A percentile compares a stretch with the other conserved stretches of the same genome.
Conservation (phyloP, 371 early-diverging fungal genomes). For the Coelomomyces lativittatus region DNA sequence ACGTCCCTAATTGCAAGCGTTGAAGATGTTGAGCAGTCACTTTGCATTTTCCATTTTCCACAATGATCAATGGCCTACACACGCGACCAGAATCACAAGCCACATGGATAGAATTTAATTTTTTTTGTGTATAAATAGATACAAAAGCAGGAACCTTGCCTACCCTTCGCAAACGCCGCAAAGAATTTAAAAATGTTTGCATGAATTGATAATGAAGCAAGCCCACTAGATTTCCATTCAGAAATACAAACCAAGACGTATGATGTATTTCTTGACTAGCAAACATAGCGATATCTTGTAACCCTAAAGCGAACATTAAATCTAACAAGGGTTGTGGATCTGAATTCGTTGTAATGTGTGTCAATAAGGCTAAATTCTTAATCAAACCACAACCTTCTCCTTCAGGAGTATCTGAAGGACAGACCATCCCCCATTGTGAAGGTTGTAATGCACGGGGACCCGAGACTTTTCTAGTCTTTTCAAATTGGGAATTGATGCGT, state of each 20-base stretch:
- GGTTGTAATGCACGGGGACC: slow-evolving; percentile 97
- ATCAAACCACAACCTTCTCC: slow-evolving; percentile 99
- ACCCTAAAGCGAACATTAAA: slow-evolving; percentile 62
- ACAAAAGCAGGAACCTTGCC: slow-evolving; percentile 81
- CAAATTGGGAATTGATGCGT: slow-evolving; percentile 95
- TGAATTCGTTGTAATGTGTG: slow-evolving; percentile 95
- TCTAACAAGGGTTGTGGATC: slow-evolving; percentile 59
- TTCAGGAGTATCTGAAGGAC: slow-evolving; percentile 99
- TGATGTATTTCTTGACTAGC: slow-evolving; percentile 66
- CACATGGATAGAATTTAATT: slow-evolving; percentile 72
- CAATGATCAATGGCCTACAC: slow-evolving; percentile 93
- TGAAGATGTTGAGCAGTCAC: slow-evolving; percentile 57
- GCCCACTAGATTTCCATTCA: slow-evolving; percentile 85
- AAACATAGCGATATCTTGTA: slow-evolving; percentile 67
- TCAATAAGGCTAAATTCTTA: slow-evolving; percentile 96
- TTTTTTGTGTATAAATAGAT: slow-evolving; percentile 70
- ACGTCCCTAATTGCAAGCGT: slow-evolving; percentile 37
- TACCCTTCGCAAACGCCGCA: slow-evolving; percentile 69
- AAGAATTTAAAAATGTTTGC: slow-evolving; percentile 56
- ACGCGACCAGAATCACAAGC: slow-evolving; percentile 96
- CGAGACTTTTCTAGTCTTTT: slow-evolving; percentile 98
- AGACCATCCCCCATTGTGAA: slow-evolving; percentile 97
- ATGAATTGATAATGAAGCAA: slow-evolving; percentile 59
- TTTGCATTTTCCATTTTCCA: slow-evolving; percentile 57
- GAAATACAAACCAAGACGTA: slow-evolving; percentile 59